These are phyloP conservation scores for Nigrograna mackinnonii DNA, from an alignment of 2,329 filamentous ascomycete genomes.

Conservation along the genomic window DNA sequence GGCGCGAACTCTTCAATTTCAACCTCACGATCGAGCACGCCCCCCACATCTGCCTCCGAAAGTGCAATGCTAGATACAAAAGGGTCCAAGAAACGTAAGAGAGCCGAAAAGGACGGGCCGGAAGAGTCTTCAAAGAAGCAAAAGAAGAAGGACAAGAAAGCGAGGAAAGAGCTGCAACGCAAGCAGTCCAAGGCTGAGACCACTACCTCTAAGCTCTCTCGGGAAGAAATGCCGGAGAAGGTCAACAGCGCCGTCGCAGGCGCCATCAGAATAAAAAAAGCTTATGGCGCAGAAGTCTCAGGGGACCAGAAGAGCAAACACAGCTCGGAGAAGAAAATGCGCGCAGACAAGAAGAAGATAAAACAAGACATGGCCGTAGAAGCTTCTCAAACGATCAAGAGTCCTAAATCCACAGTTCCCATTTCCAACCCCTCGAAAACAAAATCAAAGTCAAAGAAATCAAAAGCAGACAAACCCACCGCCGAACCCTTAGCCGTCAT, in stretches of 20 bases:
- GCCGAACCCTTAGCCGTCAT: no score
- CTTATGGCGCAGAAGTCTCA: no score
- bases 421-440: no score
- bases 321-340: conserved; percentile 8
- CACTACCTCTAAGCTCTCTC: no score
- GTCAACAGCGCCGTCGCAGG: no score
- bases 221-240: no score
- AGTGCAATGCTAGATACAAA: conserved; percentile 9
- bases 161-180: no score
- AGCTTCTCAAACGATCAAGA: no score
- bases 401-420: no score
- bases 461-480: no score
- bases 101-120: conserved; percentile 10
- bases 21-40: conserved; percentile 19
- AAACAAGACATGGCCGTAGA: conserved; percentile 9
- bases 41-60: conserved; percentile 27
- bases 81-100: conserved; percentile 30
- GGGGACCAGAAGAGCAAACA: conserved; percentile 8
- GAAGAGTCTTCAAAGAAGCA: background rate
- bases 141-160: background rate
- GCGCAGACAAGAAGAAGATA: conserved; percentile 11
- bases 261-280: no score
- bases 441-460: conserved; percentile 2
- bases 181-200: no score
- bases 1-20: conserved; percentile 5